Evolutionary conservation across 305 asterid species (phyloP), one percentile per base, ranked within the genome.

Genomic region (Striga hermonthica): DNA sequence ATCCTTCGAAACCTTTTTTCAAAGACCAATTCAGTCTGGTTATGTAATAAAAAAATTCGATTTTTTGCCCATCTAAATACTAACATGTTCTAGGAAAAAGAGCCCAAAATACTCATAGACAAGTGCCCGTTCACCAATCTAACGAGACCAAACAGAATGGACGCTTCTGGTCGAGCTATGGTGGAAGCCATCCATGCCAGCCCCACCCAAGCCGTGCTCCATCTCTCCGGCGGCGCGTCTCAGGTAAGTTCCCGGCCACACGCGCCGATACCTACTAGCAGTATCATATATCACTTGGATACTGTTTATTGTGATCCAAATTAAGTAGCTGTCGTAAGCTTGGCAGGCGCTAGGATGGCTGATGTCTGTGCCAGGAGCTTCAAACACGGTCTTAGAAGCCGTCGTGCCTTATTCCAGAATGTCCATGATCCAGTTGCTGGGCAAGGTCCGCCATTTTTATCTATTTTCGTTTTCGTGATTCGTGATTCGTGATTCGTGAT

Each of bases 191-290:
- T 89, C 64, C 95, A 92, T 79, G 79, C 84, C 9, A 80, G 66
- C 60, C 95, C 94, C 31, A 73, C 91, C 65, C 91, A 84, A 68
- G 87, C 92, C 58, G 95, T 92, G 47, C 79, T 92, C 67, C 84
- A 83, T 72, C 80, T 89, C 80, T 80, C 95, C 73, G 98, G 98
- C 68, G 98, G 96, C 22, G 95, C 95, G 37, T 87, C 98, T 75
- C 98, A 91, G 96, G 98, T 82, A 52, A 38, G 7, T 38, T 8
- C 35, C 38, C 8, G 35, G 7, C 12, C 12, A 34, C 49, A 15
- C 4, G 15, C 0, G 9, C 34, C 1, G 9, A 12, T 28, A 5
- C 4, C 0, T 45, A 15, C 3, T n/a, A 41, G 10, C 10, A 9
- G 16, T 49, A 13, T 22, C 57, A 36, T 37, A 15, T 6, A 39